Conservation (phyloP, 2,329 filamentous ascomycete genomes). For the Plectosphaerella sp. region DNA sequence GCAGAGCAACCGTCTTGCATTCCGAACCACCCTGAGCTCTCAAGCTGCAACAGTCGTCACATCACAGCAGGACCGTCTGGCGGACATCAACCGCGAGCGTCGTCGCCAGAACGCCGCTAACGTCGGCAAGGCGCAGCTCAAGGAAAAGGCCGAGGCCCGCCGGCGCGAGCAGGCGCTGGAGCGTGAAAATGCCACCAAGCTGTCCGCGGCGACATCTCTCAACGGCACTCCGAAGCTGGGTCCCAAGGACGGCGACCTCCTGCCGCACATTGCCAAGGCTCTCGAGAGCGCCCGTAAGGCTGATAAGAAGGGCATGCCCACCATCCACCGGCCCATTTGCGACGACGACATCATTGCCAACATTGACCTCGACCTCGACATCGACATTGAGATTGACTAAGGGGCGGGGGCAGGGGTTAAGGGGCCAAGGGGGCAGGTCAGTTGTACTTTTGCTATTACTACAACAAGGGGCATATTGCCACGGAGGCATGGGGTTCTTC, state of each 20-base stretch:
- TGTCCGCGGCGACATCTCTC: conserved; percentile 18
- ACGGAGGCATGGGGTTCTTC: too few relatives aligned
- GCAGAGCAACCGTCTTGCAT: conserved; percentile 68
- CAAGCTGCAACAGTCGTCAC: conserved; percentile 47
- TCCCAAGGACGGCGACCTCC: conserved; percentile 31
- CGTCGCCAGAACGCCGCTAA: conserved; percentile 80
- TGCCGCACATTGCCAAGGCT: conserved; percentile 47
- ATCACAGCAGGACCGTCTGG: conserved; percentile 75
- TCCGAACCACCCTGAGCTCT: conserved; percentile 57
- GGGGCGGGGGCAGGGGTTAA: too few relatives aligned
- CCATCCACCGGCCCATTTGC: conserved; percentile 74
- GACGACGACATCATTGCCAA: conserved; percentile 91
- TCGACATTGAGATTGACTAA: conserved; percentile 63
- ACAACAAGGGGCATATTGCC: too few relatives aligned
- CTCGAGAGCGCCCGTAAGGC: conserved; percentile 46
- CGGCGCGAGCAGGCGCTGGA: conserved; percentile 57
- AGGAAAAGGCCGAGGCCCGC: conserved; percentile 59
- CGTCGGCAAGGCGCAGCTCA: conserved; percentile 84
- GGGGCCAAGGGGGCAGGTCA: too few relatives aligned
- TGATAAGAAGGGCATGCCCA: conserved; percentile 58
- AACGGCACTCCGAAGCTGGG: conserved; percentile 48
- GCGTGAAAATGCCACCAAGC: conserved; percentile 54
- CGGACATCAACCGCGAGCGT: conserved; percentile 79
- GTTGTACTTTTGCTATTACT: too few relatives aligned
- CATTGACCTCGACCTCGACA: conserved; percentile 86